Base-by-base conservation (phyloP, 2,329 filamentous ascomycete species). In the Tolypocladium inflatum region DNA sequence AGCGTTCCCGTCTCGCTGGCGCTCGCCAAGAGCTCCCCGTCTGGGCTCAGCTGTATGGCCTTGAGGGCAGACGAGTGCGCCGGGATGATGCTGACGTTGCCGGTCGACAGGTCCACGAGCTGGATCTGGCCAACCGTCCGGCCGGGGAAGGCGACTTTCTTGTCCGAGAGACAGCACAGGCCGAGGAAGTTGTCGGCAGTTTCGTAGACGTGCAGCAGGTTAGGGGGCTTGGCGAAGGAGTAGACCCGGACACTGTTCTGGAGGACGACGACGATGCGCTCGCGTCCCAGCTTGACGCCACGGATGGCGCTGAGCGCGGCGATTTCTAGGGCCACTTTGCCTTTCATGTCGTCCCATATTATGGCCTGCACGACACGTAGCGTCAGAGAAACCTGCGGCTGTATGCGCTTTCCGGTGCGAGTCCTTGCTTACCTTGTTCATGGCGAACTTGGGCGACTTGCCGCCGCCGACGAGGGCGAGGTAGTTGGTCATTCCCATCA, bases 1-100 rank as follows among this genome's bases (percentile, higher is more conserved):
- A 99, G 77, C 1, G 94, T 99, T 39, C 94, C 94, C 63, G 83
- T 90, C 72, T 96, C 90, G 71, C 92, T 96, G 13, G 93, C 93
- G 1, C 91, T 97, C 17, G 92, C 94, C 37, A 97, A 76, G 19
- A 95, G 74, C 54, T 90, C 83, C 3, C 90, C 91, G 67, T 96
- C 89, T 0, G 80, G 80, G 64, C 90, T 96, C 41, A 99, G 76
- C 13, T 87, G 83, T 63, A 99, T 79, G 48, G 91, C 91, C 60
- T 88, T 84, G 21, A 99, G 76, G 0, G 88, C 80, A 0, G 88
- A 88, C 5, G 87, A 86, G 70, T 99, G 94, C 3, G 93, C 94
- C 1, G 91, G 91, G 59, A 97, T 91, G 70, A 99, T 96, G 74
- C 88, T 95, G 63, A 97, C 90, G 66, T 90, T 93, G 55, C 86